phyloP scores from a whole-genome alignment of 2,329 filamentous ascomycete species.

The Phyllosticta citriasiana region DNA sequence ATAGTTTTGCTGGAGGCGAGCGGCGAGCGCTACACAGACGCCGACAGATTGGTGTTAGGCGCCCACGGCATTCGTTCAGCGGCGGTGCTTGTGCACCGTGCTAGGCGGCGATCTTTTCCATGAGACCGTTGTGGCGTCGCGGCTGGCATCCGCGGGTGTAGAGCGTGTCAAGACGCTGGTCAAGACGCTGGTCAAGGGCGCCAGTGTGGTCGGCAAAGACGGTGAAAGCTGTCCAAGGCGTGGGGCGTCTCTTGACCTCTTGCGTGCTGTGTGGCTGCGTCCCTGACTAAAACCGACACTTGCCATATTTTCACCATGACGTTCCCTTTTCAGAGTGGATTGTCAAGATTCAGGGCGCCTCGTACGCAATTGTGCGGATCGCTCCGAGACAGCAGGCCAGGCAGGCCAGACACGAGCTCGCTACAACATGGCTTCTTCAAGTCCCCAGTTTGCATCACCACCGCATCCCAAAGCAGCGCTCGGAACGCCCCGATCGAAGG shows the following conservation, averaged over 20 bases:
- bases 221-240: not conserved
- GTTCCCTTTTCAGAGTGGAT: not conserved
- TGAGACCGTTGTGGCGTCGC: not conserved
- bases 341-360: not conserved
- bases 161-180: not conserved
- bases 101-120: not conserved
- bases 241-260: not conserved
- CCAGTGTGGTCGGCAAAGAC: not conserved
- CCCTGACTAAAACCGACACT: not conserved
- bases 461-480: not conserved
- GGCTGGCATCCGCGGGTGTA: not conserved
- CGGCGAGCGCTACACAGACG: not conserved
- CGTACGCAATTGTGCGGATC: not conserved
- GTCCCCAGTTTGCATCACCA: not conserved
- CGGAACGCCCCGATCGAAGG: not conserved
- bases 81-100: not conserved
- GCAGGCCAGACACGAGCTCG: not conserved
- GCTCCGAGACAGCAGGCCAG: not conserved
- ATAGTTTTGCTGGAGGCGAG: not conserved
- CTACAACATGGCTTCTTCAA: not conserved
- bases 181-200: not conserved
- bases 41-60: not conserved
- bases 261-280: not conserved
- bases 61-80: not conserved
- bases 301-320: not conserved